A percentile compares a stretch with the other conserved stretches of the same genome.
Conservation (phyloP, 2,329 filamentous ascomycete genomes). For the Dichotomopilus funicola region DNA sequence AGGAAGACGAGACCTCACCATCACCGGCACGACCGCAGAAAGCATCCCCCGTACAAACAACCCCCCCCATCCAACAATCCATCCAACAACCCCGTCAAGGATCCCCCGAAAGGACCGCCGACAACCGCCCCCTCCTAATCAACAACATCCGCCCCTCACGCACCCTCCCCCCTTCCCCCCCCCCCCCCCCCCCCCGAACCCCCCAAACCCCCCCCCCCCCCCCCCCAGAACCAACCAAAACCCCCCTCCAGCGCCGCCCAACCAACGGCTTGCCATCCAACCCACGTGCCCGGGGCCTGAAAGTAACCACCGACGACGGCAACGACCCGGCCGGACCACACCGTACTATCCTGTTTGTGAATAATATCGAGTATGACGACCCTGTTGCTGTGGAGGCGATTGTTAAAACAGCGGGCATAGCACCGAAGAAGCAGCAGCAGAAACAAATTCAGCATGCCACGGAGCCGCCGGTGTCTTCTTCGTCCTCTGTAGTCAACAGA, state of each 20-base stretch:
- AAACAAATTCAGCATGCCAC: constrained; percentile 4
- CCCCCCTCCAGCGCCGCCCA: constrained; percentile 38
- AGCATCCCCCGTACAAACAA: no score
- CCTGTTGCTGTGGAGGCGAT: constrained; percentile 44
- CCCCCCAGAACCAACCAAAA: constrained; percentile 30
- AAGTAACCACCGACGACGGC: constrained; percentile 12
- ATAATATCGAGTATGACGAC: constrained; percentile 50
- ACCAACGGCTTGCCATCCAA: constrained; percentile 44
- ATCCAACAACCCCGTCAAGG: no score
- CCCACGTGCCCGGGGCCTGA: constrained; percentile 36
- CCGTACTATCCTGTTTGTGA: constrained; percentile 50
- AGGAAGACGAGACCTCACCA: constrained; percentile 13
- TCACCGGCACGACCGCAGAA: background rate
- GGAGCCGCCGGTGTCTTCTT: constrained; percentile 18
- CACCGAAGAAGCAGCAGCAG: constrained; percentile 20
- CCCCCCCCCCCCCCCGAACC: constrained; percentile 29
- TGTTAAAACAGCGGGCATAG: constrained; percentile 38
- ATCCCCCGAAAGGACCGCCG: no score
- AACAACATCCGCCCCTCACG: constrained; percentile 29
- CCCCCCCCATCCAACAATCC: no score
- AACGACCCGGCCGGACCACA: constrained; percentile 29
- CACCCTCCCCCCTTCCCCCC: constrained; percentile 25
- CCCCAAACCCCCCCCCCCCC: constrained; percentile 28
- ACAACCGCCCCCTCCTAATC: constrained; percentile 10
- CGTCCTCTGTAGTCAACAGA: constrained; percentile 44